phyloP scores from a whole-genome alignment of 2,329 filamentous ascomycete genomes.

The Sporothrix globosa region DNA sequence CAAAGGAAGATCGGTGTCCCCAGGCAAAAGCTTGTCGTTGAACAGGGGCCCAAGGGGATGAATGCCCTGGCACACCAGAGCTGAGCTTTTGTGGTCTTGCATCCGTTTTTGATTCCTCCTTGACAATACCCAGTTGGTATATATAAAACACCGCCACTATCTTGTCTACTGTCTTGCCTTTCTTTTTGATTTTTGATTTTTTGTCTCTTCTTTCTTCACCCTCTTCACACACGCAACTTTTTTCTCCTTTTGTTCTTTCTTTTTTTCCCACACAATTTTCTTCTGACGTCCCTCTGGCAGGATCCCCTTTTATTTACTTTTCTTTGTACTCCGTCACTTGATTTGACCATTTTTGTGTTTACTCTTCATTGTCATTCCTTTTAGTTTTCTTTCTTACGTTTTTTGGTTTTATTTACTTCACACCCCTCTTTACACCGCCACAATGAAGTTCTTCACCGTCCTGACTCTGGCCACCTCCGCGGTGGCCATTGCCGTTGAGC shows the following conservation, averaged over 20 bases:
- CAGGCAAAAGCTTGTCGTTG: constrained; percentile 21
- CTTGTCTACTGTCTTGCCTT: neutral
- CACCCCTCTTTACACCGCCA: constrained; percentile 9
- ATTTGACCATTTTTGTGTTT: neutral
- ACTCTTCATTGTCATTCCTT: constrained; percentile 1
- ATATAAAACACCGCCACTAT: constrained; percentile 10
- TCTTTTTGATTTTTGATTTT: neutral
- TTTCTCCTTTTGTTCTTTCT: neutral
- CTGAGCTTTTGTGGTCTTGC: neutral
- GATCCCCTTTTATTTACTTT: constrained; percentile 28
- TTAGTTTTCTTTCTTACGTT: neutral
- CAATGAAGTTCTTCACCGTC: constrained; percentile 33
- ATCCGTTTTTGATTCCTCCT: neutral
- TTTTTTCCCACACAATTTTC: constrained; percentile 7
- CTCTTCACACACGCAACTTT: neutral
- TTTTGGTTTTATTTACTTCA: neutral
- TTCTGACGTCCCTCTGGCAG: constrained; percentile 21
- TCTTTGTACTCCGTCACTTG: constrained; percentile 19
- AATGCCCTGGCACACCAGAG: neutral
- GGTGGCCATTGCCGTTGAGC: constrained; percentile 32
- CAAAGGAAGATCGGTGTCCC: neutral
- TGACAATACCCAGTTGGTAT: constrained; percentile 12
- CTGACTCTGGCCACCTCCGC: constrained; percentile 30
- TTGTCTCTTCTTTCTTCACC: neutral
- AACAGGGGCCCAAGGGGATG: neutral